These are phyloP conservation scores for Lentinula novae-zelandiae DNA, from an alignment of 1,284 basidiomycete genomes.

Conservation along the genomic window DNA sequence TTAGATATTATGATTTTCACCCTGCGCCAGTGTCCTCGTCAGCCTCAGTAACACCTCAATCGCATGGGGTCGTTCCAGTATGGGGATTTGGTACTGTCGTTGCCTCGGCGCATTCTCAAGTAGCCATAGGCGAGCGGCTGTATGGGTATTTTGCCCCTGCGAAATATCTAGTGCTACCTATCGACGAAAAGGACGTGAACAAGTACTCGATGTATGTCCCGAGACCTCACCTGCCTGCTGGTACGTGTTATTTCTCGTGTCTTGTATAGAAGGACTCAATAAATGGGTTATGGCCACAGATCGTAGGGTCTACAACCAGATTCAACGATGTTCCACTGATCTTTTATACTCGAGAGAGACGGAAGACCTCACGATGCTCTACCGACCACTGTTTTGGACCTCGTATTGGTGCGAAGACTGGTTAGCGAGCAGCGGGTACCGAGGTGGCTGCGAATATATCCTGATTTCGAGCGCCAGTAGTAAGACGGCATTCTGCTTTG, in stretches of 20 bases:
- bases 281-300: slow-evolving; percentile 31
- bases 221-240: slow-evolving; percentile 53
- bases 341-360: slow-evolving; percentile 42
- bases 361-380: slow-evolving; percentile 64
- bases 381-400: slow-evolving; percentile 66
- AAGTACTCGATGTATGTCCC: slow-evolving; percentile 50
- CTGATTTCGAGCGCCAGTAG: slow-evolving; percentile 63
- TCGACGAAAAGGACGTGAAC: slow-evolving; percentile 47
- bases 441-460: slow-evolving; percentile 34
- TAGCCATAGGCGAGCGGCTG: slow-evolving; percentile 50
- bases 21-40: slow-evolving; percentile 31
- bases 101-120: slow-evolving; percentile 41
- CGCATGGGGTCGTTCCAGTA: slow-evolving; percentile 59
- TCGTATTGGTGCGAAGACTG: slow-evolving; percentile 70
- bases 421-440: slow-evolving; percentile 45
- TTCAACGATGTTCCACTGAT: slow-evolving; percentile 53
- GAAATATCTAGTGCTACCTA: slow-evolving; percentile 48
- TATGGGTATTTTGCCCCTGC: slow-evolving; percentile 62
- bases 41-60: slow-evolving; percentile 34
- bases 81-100: slow-evolving; percentile 63
- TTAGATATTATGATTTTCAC: slow-evolving; percentile 65
- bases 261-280: not conserved
- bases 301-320: slow-evolving; percentile 61
- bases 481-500: slow-evolving; percentile 64
- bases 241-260: slow-evolving; percentile 25